A percentile compares a stretch with the other conserved stretches of the same genome.
Evolutionary conservation across 2,329 filamentous ascomycete genomes (phyloP).

Genomic region (Lecanosticta acicola): DNA sequence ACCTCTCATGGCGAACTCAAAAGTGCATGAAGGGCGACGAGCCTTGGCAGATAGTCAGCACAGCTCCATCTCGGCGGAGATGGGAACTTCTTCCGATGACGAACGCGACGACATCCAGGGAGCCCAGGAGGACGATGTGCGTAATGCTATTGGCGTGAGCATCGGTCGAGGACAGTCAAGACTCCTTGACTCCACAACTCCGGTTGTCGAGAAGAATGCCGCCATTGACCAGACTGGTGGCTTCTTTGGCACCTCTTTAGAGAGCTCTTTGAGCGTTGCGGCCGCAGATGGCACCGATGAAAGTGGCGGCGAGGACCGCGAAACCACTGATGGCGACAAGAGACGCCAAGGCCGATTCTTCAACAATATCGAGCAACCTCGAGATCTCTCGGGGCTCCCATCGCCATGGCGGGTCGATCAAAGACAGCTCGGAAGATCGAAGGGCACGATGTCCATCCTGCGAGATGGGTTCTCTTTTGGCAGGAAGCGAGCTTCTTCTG

Average conservation of each 20-base stretch:
- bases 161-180: constrained; percentile 54
- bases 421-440: constrained; percentile 33
- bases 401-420: constrained; percentile 43
- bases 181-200: constrained; percentile 52
- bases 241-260: constrained; percentile 38
- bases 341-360: too few relatives aligned
- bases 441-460: constrained; percentile 34
- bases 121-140: constrained; percentile 35
- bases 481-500: constrained; percentile 37
- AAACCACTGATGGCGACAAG: constrained; percentile 1
- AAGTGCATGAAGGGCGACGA: constrained; percentile 16
- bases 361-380: too few relatives aligned
- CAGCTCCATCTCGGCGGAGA: constrained; percentile 35
- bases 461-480: constrained; percentile 36
- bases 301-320: constrained; percentile 4
- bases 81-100: constrained; percentile 42
- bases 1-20: neutral
- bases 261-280: neutral
- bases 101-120: constrained; percentile 30
- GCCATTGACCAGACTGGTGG: constrained; percentile 46
- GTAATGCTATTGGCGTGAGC: constrained; percentile 52
- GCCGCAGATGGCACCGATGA: neutral
- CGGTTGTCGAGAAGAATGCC: constrained; percentile 55
- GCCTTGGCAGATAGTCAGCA: constrained; percentile 40
- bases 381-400: constrained; percentile 31